Conservation (phyloP, 176 grass and related monocot species). For the Avena atlantica region DNA sequence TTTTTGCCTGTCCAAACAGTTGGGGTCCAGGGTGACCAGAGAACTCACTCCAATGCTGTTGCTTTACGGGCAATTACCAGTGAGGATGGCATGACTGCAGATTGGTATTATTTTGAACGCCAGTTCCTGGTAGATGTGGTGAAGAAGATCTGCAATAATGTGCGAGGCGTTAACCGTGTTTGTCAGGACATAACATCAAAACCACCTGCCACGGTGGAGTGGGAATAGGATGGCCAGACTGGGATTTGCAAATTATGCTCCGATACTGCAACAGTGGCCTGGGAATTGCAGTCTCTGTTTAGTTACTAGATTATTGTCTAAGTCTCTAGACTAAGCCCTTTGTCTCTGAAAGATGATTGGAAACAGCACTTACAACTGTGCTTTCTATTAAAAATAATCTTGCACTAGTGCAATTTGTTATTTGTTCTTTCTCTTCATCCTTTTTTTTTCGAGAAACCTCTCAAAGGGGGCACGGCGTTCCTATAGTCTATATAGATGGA, state of each 20-base stretch:
- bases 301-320: neutral
- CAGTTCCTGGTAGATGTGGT: conserved; percentile 77
- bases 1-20: conserved; percentile 82
- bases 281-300: conserved; percentile 16
- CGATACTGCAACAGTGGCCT: conserved; percentile 46
- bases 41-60: conserved; percentile 81
- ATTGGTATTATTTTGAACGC: conserved; percentile 90
- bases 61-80: conserved; percentile 85
- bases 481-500: too few relatives aligned
- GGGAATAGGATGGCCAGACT: conserved; percentile 55
- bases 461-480: too few relatives aligned
- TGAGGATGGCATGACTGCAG: conserved; percentile 97
- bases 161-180: conserved; percentile 80
- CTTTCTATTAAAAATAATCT: too few relatives aligned
- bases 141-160: conserved; percentile 84
- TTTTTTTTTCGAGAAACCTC: too few relatives aligned
- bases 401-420: too few relatives aligned
- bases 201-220: conserved; percentile 86
- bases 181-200: conserved; percentile 84
- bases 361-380: neutral
- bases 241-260: neutral
- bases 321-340: neutral
- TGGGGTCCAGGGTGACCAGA: conserved; percentile 86
- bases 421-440: too few relatives aligned
- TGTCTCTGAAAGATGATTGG: neutral